These are phyloP conservation scores for Zygosaccharomyces bisporus DNA, from an alignment of 805 yeast species.

Conservation along the genomic window DNA sequence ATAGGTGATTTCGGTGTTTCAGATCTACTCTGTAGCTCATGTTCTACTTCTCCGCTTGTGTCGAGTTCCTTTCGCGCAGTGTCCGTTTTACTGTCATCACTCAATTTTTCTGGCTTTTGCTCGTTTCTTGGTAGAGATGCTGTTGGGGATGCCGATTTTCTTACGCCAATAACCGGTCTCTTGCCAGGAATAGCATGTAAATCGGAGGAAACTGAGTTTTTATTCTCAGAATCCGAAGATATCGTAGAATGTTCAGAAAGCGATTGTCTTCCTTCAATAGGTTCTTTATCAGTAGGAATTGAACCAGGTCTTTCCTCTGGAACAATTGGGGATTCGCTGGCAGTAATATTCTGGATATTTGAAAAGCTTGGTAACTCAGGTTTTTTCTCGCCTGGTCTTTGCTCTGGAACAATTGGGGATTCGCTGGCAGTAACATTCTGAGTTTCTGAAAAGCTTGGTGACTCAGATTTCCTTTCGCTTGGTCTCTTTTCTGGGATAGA, in stretches of 20 bases:
- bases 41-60: too few species aligned
- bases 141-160: not conserved
- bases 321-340: conserved; percentile 4
- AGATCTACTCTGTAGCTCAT: too few species aligned
- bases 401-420: conserved; percentile 8
- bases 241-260: not conserved
- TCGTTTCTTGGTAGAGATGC: conserved; percentile 5
- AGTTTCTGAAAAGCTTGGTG: conserved; percentile 7
- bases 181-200: conserved; percentile 14
- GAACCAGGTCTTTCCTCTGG: not conserved
- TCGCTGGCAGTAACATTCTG: not conserved
- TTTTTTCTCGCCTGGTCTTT: not conserved
- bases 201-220: conserved; percentile 1
- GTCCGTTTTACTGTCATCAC: not conserved
- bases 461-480: not conserved
- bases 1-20: too few species aligned
- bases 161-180: conserved; percentile 5
- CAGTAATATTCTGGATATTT: not conserved
- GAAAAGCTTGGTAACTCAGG: conserved; percentile 6
- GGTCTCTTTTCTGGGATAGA: conserved; percentile 15
- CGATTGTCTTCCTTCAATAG: not conserved
- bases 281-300: not conserved
- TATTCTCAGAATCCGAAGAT: not conserved
- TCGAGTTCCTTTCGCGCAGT: too few species aligned
- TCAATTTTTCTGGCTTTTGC: conserved; percentile 6